A percentile compares a stretch with the other conserved stretches of the same genome.
Conservation (phyloP, 2,329 filamentous ascomycete species). For the Metarhizium guizhouense region DNA sequence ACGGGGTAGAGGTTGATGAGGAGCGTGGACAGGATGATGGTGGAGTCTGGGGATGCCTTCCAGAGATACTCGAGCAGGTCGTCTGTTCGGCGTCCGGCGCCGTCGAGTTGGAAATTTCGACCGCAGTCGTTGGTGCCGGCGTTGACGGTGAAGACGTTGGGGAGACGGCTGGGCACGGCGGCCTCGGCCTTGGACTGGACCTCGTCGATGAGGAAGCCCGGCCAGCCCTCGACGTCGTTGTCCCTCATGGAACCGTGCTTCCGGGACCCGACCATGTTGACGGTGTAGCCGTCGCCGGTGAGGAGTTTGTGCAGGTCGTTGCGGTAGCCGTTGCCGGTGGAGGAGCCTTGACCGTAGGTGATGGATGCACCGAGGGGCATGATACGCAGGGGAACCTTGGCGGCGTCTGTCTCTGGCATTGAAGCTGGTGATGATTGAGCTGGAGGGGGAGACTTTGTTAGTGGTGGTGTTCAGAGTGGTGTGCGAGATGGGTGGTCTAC, state of each 20-base stretch:
- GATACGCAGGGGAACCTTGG: slow-evolving; percentile 26
- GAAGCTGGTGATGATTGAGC: neutral
- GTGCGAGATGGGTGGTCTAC: slow-evolving; percentile 1
- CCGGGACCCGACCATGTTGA: slow-evolving; percentile 21
- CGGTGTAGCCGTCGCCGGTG: slow-evolving; percentile 20
- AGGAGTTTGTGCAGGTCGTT: slow-evolving; percentile 22
- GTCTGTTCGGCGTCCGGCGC: slow-evolving; percentile 23
- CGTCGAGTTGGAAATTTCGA: slow-evolving; percentile 20
- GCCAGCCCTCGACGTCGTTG: slow-evolving; percentile 36
- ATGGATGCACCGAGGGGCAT: slow-evolving; percentile 37
- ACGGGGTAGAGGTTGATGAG: slow-evolving; percentile 21
- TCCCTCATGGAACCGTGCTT: slow-evolving; percentile 28
- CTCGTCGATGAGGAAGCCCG: slow-evolving; percentile 30
- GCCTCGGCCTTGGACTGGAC: slow-evolving; percentile 23
- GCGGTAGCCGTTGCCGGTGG: slow-evolving; percentile 31
- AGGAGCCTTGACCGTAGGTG: slow-evolving; percentile 26
- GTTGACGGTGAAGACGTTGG: slow-evolving; percentile 33
- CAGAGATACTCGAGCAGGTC: slow-evolving; percentile 27
- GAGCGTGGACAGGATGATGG: slow-evolving; percentile 30
- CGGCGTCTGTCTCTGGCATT: neutral
- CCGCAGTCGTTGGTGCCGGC: slow-evolving; percentile 34
- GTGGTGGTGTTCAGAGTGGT: too few species aligned
- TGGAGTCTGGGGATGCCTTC: slow-evolving; percentile 19
- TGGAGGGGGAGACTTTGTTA: too few species aligned
- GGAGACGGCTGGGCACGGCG: slow-evolving; percentile 22